Evolutionary conservation across 208 protist genomes (phyloP).

Genomic region (Crithidia sp.): DNA sequence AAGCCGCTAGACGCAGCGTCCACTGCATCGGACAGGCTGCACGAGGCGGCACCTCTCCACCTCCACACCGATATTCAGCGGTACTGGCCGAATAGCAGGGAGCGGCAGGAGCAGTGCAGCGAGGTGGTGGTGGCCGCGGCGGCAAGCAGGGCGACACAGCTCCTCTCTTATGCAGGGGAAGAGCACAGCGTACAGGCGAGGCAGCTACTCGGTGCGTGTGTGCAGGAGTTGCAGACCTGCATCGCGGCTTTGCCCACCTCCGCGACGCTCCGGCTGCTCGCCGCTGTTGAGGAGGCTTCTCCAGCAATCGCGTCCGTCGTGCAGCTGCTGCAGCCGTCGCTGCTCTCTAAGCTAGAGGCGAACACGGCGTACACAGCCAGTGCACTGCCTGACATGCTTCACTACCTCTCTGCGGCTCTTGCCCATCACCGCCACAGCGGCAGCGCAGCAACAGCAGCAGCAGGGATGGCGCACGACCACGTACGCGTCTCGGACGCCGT

Average conservation of each 20-base stretch:
- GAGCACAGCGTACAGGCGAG: not conserved
- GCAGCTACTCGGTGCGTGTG: slow-evolving; percentile 16
- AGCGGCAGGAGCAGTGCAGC: not conserved
- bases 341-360: slow-evolving; percentile 22
- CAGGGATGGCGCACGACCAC: not conserved
- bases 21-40: not conserved
- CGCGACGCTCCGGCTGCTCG: slow-evolving; percentile 21
- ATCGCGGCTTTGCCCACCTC: not conserved
- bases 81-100: slow-evolving; percentile 11
- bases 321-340: slow-evolving; percentile 7
- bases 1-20: not conserved
- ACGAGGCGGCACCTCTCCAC: not conserved
- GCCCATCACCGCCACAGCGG: not conserved
- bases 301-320: slow-evolving; percentile 2
- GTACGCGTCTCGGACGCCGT: slow-evolving; percentile 50
- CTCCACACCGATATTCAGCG: not conserved
- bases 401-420: slow-evolving; percentile 15
- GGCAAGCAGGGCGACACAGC: not conserved
- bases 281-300: slow-evolving; percentile 14
- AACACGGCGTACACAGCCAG: slow-evolving; percentile 5
- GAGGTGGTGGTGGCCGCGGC: not conserved
- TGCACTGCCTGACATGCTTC: slow-evolving; percentile 16
- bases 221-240: slow-evolving; percentile 1
- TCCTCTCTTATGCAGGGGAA: not conserved
- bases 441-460: not conserved